A percentile compares a stretch with the other conserved stretches of the same genome.
Evolutionary conservation across 805 yeast species (phyloP).

Genomic region (Candida qinlingensis): DNA sequence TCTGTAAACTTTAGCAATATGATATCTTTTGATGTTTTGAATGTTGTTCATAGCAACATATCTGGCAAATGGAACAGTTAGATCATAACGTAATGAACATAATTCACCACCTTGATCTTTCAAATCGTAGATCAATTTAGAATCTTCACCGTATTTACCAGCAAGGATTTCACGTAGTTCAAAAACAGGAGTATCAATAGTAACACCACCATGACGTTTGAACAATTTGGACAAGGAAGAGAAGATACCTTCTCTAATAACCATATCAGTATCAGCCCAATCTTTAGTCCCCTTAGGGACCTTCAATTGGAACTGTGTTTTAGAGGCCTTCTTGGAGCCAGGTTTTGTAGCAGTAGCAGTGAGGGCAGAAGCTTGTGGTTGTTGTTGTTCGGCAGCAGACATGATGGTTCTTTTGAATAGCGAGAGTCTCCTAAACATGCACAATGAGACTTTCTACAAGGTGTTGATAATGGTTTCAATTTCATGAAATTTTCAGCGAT

Average conservation of each 20-base stretch:
- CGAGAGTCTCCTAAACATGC: slow-evolving; percentile 7
- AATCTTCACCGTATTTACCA: slow-evolving; percentile 98
- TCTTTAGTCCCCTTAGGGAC: slow-evolving; percentile 98
- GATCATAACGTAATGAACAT: slow-evolving; percentile 90
- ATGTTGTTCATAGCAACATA: slow-evolving; percentile 94
- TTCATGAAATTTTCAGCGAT: not conserved
- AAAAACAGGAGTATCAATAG: slow-evolving; percentile 97
- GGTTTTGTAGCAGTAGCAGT: slow-evolving; percentile 4
- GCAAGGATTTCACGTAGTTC: slow-evolving; percentile 92
- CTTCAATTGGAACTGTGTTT: slow-evolving; percentile 66
- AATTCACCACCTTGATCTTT: slow-evolving; percentile 99
- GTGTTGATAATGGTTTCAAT: not conserved
- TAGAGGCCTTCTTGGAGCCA: slow-evolving; percentile 7
- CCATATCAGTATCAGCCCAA: slow-evolving; percentile 98
- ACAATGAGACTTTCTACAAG: not conserved
- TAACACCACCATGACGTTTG: slow-evolving; percentile 96
- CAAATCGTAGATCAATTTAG: slow-evolving; percentile 89
- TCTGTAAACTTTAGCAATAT: slow-evolving; percentile 96
- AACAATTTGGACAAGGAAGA: slow-evolving; percentile 65
- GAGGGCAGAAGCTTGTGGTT: not conserved
- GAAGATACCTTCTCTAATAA: slow-evolving; percentile 85
- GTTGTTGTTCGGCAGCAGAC: slow-evolving; percentile 6
- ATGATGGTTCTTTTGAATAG: slow-evolving; percentile 8
- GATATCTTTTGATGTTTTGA: slow-evolving; percentile 86
- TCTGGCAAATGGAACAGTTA: slow-evolving; percentile 98